Evolutionary conservation across 352 stramenopile species (phyloP).

Genomic region (Pythium grandisporangium): DNA sequence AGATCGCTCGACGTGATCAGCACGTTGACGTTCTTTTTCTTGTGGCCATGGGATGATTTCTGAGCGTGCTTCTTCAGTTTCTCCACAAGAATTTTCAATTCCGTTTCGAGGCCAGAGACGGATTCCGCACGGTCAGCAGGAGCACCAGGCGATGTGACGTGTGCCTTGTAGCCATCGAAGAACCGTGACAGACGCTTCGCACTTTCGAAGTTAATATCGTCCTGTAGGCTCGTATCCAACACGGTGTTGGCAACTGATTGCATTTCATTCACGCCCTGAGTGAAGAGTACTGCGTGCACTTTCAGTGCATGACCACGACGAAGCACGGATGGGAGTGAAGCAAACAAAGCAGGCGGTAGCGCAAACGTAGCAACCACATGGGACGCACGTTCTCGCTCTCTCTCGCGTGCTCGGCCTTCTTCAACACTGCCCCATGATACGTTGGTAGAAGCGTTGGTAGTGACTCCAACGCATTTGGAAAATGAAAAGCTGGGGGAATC

Average conservation of each 20-base stretch:
- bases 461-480: constrained; percentile 72
- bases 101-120: constrained; percentile 36
- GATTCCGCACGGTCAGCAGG: constrained; percentile 14
- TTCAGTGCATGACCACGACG: constrained; percentile 65
- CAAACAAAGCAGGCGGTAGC: constrained; percentile 43
- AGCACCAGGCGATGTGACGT: constrained; percentile 19
- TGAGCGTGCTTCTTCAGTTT: constrained; percentile 65
- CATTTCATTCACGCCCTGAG: constrained; percentile 92
- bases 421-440: no score
- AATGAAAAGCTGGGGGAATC: constrained; percentile 41
- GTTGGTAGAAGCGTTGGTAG: no score
- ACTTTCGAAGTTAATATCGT: constrained; percentile 81
- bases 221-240: constrained; percentile 71
- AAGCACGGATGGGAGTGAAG: constrained; percentile 43
- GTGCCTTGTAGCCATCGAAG: constrained; percentile 66
- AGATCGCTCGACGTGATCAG: constrained; percentile 82
- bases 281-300: constrained; percentile 76
- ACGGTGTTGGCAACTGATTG: constrained; percentile 88
- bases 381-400: constrained; percentile 31
- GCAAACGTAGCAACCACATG: constrained; percentile 68
- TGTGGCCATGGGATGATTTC: no score
- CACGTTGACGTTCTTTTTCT: constrained; percentile 88
- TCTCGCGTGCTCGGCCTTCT: no score
- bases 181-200: constrained; percentile 58
- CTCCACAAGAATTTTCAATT: constrained; percentile 45